Evolutionary conservation across 257 asterid species (phyloP), one percentile per base, ranked within the genome.

Genomic region (Rauvolfia tetraphylla): DNA sequence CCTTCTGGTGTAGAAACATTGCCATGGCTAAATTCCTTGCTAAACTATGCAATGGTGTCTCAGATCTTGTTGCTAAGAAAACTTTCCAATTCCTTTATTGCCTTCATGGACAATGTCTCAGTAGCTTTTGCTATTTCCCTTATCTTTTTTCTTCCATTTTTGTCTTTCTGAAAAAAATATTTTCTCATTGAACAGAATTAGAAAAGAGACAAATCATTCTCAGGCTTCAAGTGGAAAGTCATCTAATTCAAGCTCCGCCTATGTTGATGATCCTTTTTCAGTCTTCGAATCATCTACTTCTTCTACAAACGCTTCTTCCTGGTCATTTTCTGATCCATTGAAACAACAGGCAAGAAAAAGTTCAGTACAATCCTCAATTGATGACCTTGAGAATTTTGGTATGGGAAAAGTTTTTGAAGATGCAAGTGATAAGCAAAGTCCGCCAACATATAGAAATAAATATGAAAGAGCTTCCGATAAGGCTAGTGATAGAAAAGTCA

Each of bases 231-330:
- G 81, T 77, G 75, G 76, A 49, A 82, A 31, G 78, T 79, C 87
- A 61, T 81, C 85, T 72, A 83, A 83, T 49, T 78, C 86, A 34
- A 80, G 87, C 87, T 84, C 86, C 75, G 54, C 73, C 58, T 75
- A 62, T 71, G 78, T 77, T n/a, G 89, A 86, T 83, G 97, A 90
- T 81, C 93, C 95, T 67, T 85, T 91, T 87, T 78, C 78, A 63
- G 78, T 83, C 75, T 92, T 88, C 78, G 89, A 91, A 77, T 68
- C 91, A 70, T 80, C 90, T 41, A 75, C 42, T 57, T 78, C 88
- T 51, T 79, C 75, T 76, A 51, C 80, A 66, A 83, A 77, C 81
- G 75, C 83, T 71, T 72, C 79, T 62, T 75, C 90, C 17, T 85
- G 93, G 91, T 87, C 89, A 57, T 85, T 85, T 75, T 81, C 74